phyloP scores from a whole-genome alignment of 495 filamentous ascomycete genomes.

The Penicillium lividum region DNA sequence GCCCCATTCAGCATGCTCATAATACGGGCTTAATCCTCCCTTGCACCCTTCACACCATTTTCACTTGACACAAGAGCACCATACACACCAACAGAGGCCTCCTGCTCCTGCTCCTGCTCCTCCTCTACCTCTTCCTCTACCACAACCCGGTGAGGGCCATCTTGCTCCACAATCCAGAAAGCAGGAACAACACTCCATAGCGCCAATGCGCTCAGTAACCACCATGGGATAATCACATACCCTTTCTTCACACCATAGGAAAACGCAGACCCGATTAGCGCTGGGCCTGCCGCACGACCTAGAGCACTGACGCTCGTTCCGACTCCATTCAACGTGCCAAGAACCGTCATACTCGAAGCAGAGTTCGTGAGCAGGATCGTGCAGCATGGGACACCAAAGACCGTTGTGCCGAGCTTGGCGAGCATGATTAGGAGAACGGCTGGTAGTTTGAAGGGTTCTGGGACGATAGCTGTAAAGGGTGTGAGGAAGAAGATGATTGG shows the following conservation, averaged over 20 bases:
- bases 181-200: slow-evolving; percentile 64
- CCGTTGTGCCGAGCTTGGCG: slow-evolving; percentile 66
- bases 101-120: background rate
- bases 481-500: slow-evolving; percentile 72
- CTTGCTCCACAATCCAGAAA: slow-evolving; percentile 72
- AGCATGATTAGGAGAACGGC: slow-evolving; percentile 51
- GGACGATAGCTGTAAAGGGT: slow-evolving; percentile 69
- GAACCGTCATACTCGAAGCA: slow-evolving; percentile 67
- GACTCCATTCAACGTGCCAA: slow-evolving; percentile 89
- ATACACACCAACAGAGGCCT: background rate
- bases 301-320: slow-evolving; percentile 77
- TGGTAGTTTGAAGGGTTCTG: slow-evolving; percentile 39
- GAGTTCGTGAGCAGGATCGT: slow-evolving; percentile 93
- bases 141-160: slow-evolving; percentile 60
- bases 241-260: slow-evolving; percentile 69
- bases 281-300: slow-evolving; percentile 76
- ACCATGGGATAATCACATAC: slow-evolving; percentile 78
- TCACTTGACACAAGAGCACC: background rate
- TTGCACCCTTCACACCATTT: background rate
- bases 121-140: slow-evolving; percentile 27
- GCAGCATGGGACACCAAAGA: slow-evolving; percentile 82
- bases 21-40: background rate
- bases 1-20: background rate
- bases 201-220: slow-evolving; percentile 63
- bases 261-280: slow-evolving; percentile 63